A percentile compares a stretch with the other conserved stretches of the same genome.
These are phyloP conservation scores for Hypoxylon sp. DNA, from an alignment of 2,329 filamentous ascomycete species.

Conservation along the genomic window DNA sequence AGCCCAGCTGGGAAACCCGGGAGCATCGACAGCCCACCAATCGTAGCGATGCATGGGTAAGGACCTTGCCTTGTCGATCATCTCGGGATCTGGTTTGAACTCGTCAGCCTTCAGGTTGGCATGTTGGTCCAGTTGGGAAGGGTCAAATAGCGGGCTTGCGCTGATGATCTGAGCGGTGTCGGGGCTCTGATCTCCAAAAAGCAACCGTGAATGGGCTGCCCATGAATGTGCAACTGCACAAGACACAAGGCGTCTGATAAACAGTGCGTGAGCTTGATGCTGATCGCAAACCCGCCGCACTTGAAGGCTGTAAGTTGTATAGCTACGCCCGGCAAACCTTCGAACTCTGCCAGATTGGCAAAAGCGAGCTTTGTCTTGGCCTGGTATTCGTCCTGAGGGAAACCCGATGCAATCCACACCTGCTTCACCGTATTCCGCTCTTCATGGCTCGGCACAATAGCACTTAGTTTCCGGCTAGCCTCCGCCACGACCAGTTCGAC, in stretches of 20 bases:
- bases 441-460: constrained; percentile 48
- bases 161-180: constrained; percentile 1
- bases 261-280: constrained; percentile 57
- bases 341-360: constrained; percentile 45
- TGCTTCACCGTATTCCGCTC: constrained; percentile 42
- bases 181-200: constrained; percentile 17
- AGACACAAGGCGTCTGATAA: constrained; percentile 60
- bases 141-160: constrained; percentile 54
- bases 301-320: constrained; percentile 56
- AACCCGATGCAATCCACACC: constrained; percentile 51
- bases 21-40: constrained; percentile 56
- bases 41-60: constrained; percentile 61
- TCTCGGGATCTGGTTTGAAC: constrained; percentile 44
- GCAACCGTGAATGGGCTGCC: constrained; percentile 50
- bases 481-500: constrained; percentile 54
- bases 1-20: constrained; percentile 48
- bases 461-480: constrained; percentile 45
- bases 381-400: constrained; percentile 53
- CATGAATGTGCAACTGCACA: constrained; percentile 56
- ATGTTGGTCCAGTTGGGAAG: constrained; percentile 54
- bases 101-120: constrained; percentile 45
- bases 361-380: constrained; percentile 52
- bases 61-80: constrained; percentile 48
- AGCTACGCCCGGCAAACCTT: constrained; percentile 49
- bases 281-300: constrained; percentile 57